Evolutionary conservation across 2,329 filamentous ascomycete genomes (phyloP).

Genomic region (Magnaporthiopsis poae): DNA sequence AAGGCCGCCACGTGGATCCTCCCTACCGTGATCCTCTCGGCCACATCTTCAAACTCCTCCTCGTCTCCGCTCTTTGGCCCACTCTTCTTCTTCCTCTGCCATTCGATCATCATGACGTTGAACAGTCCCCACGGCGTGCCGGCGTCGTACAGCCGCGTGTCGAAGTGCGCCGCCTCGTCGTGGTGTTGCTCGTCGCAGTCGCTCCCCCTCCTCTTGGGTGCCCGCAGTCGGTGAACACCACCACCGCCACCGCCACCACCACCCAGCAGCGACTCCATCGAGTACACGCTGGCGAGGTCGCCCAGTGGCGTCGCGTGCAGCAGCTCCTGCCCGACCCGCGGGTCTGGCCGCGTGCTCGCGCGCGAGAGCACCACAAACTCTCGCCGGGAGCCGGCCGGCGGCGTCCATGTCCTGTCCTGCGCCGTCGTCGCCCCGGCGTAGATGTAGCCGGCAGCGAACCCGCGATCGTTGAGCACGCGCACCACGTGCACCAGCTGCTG

Average conservation of each 20-base stretch:
- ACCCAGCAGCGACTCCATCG: conserved; percentile 4
- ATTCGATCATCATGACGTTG: conserved; percentile 9
- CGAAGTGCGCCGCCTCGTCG: conserved; percentile 6
- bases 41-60: not conserved
- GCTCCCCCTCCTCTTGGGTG: not conserved
- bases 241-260: not conserved
- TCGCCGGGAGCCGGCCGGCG: not conserved
- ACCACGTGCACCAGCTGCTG: not conserved
- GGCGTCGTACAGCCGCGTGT: conserved; percentile 5
- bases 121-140: conserved; percentile 7
- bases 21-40: conserved; percentile 3
- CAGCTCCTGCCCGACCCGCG: conserved; percentile 7
- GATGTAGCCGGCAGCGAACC: conserved; percentile 6
- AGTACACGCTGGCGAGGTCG: conserved; percentile 6
- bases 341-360: conserved; percentile 2
- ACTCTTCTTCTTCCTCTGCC: not conserved
- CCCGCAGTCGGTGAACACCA: not conserved
- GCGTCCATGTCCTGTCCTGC: not conserved
- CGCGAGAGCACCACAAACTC: conserved; percentile 7
- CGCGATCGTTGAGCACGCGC: conserved; percentile 4
- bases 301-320: conserved; percentile 5
- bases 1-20: conserved; percentile 8
- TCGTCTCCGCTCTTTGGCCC: not conserved
- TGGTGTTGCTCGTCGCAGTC: not conserved
- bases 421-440: not conserved